These are phyloP conservation scores for Elaeagnus macrophylla DNA, from an alignment of 306 rosid genomes.

Conservation along the genomic window DNA sequence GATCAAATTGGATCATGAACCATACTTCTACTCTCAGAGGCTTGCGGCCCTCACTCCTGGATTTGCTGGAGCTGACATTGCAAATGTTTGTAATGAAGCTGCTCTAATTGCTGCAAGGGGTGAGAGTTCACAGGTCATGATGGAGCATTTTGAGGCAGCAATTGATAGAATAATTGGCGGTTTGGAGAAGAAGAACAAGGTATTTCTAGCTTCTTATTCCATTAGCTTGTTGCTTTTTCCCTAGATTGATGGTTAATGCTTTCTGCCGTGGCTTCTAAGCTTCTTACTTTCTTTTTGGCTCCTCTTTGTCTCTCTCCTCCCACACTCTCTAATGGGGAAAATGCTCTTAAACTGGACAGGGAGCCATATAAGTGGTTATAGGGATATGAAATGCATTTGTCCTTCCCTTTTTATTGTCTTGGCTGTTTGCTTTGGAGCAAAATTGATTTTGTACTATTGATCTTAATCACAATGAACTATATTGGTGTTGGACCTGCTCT, in stretches of 20 bases:
- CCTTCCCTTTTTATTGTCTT: neutral
- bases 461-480: neutral
- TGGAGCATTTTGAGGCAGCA: constrained; percentile 83
- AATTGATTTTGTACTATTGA: neutral
- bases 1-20: constrained; percentile 78
- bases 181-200: constrained; percentile 96
- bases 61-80: constrained; percentile 99
- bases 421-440: neutral
- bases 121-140: constrained; percentile 49
- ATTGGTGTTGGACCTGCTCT: neutral
- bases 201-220: constrained; percentile 11
- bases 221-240: neutral
- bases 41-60: constrained; percentile 99
- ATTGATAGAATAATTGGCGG: constrained; percentile 95
- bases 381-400: too few species aligned
- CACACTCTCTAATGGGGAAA: too few species aligned
- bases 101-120: constrained; percentile 89
- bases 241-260: neutral
- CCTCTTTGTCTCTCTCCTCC: too few species aligned
- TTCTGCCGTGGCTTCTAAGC: too few species aligned
- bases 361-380: too few species aligned
- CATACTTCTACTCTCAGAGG: constrained; percentile 78
- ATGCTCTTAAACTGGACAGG: too few species aligned
- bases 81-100: constrained; percentile 95
- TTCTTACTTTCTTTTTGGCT: too few species aligned